These are phyloP conservation scores for Erodium texanum DNA, from an alignment of 441 rosid species.

Conservation along the genomic window DNA sequence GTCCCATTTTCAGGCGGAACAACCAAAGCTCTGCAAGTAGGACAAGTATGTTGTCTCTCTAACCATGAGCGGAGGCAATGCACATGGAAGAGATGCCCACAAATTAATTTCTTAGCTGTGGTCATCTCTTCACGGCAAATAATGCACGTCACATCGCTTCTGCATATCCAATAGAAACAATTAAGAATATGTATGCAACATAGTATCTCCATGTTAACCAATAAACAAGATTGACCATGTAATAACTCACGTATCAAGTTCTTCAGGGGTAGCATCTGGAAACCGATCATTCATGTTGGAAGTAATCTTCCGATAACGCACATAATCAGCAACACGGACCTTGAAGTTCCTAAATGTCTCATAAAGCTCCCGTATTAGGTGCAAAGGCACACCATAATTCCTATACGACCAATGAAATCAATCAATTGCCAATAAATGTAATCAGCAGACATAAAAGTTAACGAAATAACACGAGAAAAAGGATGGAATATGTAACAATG, in stretches of 20 bases:
- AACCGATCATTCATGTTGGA: constrained; percentile 96
- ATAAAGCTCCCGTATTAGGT: constrained; percentile 85
- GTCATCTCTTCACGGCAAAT: constrained; percentile 98
- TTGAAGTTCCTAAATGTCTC: constrained; percentile 93
- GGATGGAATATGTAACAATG: neutral
- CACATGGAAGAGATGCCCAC: constrained; percentile 94
- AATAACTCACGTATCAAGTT: constrained; percentile 61
- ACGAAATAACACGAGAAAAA: neutral
- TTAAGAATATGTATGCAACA: constrained; percentile 14
- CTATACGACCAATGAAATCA: constrained; percentile 27
- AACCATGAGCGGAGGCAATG: constrained; percentile 98
- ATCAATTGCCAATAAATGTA: neutral
- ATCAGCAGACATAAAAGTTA: neutral
- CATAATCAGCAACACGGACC: constrained; percentile 80
- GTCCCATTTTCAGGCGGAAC: constrained; percentile 70
- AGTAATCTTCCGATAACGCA: constrained; percentile 82
- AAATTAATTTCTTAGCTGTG: constrained; percentile 73
- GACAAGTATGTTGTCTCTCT: constrained; percentile 93
- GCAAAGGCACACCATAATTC: constrained; percentile 94
- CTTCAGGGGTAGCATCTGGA: constrained; percentile 93
- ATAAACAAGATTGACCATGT: neutral
- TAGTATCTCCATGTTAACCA: neutral
- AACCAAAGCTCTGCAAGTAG: constrained; percentile 90
- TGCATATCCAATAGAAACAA: constrained; percentile 33
- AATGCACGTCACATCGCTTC: constrained; percentile 93